A percentile compares a stretch with the other conserved stretches of the same genome.
Evolutionary conservation across 1,284 basidiomycete species (phyloP).

Genomic region (Ganoderma multipileum): DNA sequence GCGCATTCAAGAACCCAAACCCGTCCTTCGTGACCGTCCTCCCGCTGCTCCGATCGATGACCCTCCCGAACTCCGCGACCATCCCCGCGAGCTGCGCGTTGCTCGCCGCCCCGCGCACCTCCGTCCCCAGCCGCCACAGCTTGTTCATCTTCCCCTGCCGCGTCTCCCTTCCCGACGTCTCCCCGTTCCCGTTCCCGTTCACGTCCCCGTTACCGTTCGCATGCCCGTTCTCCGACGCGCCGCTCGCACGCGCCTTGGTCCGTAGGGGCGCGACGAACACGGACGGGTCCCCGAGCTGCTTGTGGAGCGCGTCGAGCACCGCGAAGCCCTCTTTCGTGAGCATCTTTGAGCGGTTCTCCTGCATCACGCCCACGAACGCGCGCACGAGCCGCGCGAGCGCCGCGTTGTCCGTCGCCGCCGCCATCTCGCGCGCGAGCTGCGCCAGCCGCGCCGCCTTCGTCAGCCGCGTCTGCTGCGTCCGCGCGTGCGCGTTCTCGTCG

Average conservation of each 20-base stretch:
- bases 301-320: constrained; percentile 71
- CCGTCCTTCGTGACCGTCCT: constrained; percentile 80
- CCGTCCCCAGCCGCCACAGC: constrained; percentile 58
- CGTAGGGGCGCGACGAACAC: constrained; percentile 62
- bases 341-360: constrained; percentile 66
- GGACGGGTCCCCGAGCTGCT: constrained; percentile 71
- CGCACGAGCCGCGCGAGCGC: constrained; percentile 57
- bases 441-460: constrained; percentile 62
- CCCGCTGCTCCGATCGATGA: constrained; percentile 68
- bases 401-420: constrained; percentile 58
- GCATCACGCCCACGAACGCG: constrained; percentile 65
- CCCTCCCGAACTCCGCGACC: constrained; percentile 69
- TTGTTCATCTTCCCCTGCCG: constrained; percentile 58
- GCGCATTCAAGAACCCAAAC: constrained; percentile 68
- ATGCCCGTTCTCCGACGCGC: constrained; percentile 22
- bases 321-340: constrained; percentile 74
- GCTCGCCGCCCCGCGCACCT: constrained; percentile 55
- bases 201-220: constrained; percentile 26
- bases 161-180: constrained; percentile 45
- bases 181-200: constrained; percentile 27
- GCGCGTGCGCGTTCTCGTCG: constrained; percentile 41
- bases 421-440: constrained; percentile 51
- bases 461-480: constrained; percentile 37
- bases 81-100: constrained; percentile 65
- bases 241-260: constrained; percentile 51